Base-by-base conservation (phyloP, 768 basidiomycete genomes). In the Lanmaoa pseudosensibilis region DNA sequence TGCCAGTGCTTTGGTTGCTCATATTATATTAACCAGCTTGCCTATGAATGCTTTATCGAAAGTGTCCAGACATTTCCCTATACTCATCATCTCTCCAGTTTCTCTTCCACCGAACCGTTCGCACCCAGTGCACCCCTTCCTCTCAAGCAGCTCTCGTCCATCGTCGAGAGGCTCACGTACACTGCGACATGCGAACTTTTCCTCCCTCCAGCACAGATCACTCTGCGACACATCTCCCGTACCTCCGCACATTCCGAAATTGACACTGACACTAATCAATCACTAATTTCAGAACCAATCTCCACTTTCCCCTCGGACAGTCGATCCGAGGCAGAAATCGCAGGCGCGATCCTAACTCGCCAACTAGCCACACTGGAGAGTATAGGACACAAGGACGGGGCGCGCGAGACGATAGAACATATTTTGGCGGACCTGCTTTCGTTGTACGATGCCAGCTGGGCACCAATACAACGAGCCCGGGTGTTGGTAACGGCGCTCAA, bases 131-230 rank as follows among this genome's bases (percentile, higher is more conserved):
- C 71, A 0, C 76, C 74, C 13, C 63, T 75, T 27, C 63, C 73
- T 2, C 69, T 83, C 36, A 83, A 79, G 59, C 86, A 88, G 54
- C 77, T 90, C 7, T 80, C 75, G 1, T 68, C 73, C 9, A 78
- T 91, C 40, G 62, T 92, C 18, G 88, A 91, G 57, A 75, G 84
- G 19, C 73, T 85, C 23, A 86, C 90, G 0, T 87, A 85, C 55
- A 76, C 88, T 23, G 86, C 82, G 13, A 73, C 81, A 3, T 87
- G 81, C 66, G 90, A 92, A 30, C 79, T 92, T 5, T 73, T 88
- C 30, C 73, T 87, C 46, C 61, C 74, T 9, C 72, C 83, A 0
- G 66, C 71, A 6, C 73, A 77, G 13, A 75, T 88, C 6, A 84
- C 86, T 0, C 66, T 89, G 5, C 69, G 65, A 44, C 55, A 34